Base-by-base conservation (phyloP, 1,284 basidiomycete species). In the Melampsora americana region DNA sequence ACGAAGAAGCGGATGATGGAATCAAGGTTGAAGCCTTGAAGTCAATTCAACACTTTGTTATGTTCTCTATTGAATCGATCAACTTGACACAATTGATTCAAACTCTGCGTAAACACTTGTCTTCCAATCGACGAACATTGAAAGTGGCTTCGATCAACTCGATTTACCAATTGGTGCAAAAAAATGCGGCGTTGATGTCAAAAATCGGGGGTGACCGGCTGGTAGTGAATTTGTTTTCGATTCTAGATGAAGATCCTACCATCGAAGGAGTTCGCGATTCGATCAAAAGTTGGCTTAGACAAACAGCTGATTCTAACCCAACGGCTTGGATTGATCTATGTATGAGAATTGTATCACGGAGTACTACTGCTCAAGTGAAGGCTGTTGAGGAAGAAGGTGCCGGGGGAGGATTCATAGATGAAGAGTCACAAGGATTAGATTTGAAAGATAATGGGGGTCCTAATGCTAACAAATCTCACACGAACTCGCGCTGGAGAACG, bases 241-340 rank as follows among this genome's bases (percentile, higher is more conserved):
- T 98, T 87, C 85, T 99, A 44, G 96, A 99, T 81, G 92, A 91
- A 79, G 94, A 96, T 82, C 90, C 93, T 0, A 91, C 89, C 1
- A 91, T 97, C n/a, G 92, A 95, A 78, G 95, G 95, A 1, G 93
- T 99, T 35, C 87, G 91, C 61, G 90, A 93, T 79, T 93, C 98
- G 66, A 95, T 99, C 79, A 86, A 88, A n/a, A 92, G 90, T 79
- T 99, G 96, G 96, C 86, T 99, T 12, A 88, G 91, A 78, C 95
- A 98, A 83, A 99, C 96, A 0, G 94, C 94, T 0, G 87, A 92
- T 26, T 88, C 92, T 70, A 92, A 95, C 78, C 95, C 96, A 0
- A 93, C 90, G 0, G 95, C 94, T 1, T 99, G 96, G 96, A 96
- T 99, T 78, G 94, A 96, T 81, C 86, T 99, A 0, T 99, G 95